Percentiles rank a stretch among this genome's conserved stretches.
These are phyloP conservation scores for Urostyla sp. DNA, from an alignment of 73 alveolate species.

Conservation along the genomic window DNA sequence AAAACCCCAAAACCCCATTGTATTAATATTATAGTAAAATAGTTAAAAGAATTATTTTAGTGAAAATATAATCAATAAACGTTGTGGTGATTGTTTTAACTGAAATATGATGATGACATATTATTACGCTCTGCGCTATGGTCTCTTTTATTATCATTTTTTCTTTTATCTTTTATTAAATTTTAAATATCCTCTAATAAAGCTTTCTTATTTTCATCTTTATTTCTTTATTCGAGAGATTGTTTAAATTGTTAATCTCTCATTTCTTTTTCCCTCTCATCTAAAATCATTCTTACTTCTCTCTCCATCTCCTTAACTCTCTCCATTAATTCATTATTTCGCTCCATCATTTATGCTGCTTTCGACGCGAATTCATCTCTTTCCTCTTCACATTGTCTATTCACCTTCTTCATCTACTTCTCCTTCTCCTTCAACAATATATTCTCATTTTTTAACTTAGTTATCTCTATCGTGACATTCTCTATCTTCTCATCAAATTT, in stretches of 20 bases:
- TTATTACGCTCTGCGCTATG: too few relatives aligned
- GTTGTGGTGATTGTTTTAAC: too few relatives aligned
- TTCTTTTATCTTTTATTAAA: slow-evolving; percentile 7
- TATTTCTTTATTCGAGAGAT: background rate
- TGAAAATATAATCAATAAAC: too few relatives aligned
- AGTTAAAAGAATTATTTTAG: too few relatives aligned
- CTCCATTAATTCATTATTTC: background rate
- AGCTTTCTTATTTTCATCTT: slow-evolving; percentile 10
- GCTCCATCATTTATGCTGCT: background rate
- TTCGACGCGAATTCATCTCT: background rate
- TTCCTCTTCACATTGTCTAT: background rate
- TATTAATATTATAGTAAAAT: too few relatives aligned
- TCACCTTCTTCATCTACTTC: background rate
- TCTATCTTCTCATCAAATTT: slow-evolving; percentile 47
- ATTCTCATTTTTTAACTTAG: slow-evolving; percentile 34
- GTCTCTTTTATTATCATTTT: background rate
- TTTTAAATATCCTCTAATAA: slow-evolving; percentile 44
- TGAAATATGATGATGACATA: too few relatives aligned
- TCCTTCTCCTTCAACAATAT: slow-evolving; percentile 17
- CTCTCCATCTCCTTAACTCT: slow-evolving; percentile 27
- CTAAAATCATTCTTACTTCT: background rate
- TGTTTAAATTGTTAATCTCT: background rate
- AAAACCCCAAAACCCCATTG: too few relatives aligned
- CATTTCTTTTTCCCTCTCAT: slow-evolving; percentile 12
- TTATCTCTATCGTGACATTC: background rate